Conservation (phyloP, 192 early-diverging fungal genomes). For the Podila clonocystis region DNA sequence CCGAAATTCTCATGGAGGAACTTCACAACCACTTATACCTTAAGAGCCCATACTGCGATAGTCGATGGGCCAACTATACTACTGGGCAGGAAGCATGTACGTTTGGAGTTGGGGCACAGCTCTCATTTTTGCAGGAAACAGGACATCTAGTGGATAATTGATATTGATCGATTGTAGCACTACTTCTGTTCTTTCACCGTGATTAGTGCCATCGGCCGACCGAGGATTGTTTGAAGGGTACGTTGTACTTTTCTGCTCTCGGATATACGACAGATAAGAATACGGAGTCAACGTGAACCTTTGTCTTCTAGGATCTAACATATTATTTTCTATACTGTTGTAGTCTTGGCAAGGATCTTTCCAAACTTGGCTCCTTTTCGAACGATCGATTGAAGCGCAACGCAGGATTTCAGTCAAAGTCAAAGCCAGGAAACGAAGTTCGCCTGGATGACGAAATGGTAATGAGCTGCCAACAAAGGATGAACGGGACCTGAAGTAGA, state of each 20-base stretch:
- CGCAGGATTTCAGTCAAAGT: constrained; percentile 37
- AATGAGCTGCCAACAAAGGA: not conserved
- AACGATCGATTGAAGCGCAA: constrained; percentile 33
- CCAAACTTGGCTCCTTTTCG: constrained; percentile 31
- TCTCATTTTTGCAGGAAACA: not conserved
- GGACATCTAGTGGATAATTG: no score
- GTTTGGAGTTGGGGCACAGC: not conserved
- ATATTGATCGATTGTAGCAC: no score
- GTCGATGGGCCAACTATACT: constrained; percentile 64
- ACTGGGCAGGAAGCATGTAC: constrained; percentile 63
- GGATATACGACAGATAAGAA: not conserved
- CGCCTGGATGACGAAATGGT: constrained; percentile 60
- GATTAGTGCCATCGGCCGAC: constrained; percentile 39
- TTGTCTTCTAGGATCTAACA: not conserved
- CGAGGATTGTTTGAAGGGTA: constrained; percentile 52
- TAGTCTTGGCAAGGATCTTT: constrained; percentile 42
- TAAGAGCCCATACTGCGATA: constrained; percentile 81
- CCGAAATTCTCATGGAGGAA: constrained; percentile 76
- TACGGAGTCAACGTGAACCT: no score
- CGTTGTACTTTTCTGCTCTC: not conserved
- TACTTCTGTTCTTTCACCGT: not conserved
- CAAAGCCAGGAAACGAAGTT: constrained; percentile 51
- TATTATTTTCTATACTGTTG: constrained; percentile 1
- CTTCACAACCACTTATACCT: constrained; percentile 83
- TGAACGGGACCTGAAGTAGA: not conserved